Conservation (phyloP, 345 rosid species). For the Pugionium cornutum region DNA sequence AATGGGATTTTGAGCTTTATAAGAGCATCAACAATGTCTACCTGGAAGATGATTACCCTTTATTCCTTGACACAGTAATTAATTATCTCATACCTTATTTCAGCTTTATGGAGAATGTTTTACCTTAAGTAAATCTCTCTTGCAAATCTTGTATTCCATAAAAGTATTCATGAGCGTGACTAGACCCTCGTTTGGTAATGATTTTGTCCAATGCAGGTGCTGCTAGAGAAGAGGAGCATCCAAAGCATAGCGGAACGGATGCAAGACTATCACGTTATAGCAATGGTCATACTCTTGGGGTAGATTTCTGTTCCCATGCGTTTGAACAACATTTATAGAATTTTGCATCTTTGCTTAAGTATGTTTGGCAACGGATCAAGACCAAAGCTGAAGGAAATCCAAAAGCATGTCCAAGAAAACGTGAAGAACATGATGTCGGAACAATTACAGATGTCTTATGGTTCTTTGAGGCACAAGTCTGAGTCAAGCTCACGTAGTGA, state of each 20-base stretch:
- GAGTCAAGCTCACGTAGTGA: conserved; percentile 34
- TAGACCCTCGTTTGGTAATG: background rate
- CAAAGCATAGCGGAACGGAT: conserved; percentile 56
- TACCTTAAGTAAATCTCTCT: background rate
- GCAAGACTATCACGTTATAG: conserved; percentile 76
- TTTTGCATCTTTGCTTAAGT: conserved; percentile 20
- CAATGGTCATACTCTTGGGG: conserved; percentile 86
- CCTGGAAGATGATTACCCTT: conserved; percentile 54
- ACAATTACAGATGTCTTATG: conserved; percentile 55
- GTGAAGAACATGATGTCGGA: conserved; percentile 79
- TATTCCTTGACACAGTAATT: conserved; percentile 78
- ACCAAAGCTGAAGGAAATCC: conserved; percentile 68
- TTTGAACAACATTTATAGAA: too few relatives aligned
- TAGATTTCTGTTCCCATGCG: conserved; percentile 23
- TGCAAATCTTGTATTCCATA: background rate
- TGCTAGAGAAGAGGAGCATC: conserved; percentile 62
- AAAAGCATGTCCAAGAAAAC: conserved; percentile 66
- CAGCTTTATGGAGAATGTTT: background rate
- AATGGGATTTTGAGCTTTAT: conserved; percentile 83
- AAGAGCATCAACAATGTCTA: conserved; percentile 79
- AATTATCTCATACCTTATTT: conserved; percentile 6
- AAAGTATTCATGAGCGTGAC: conserved; percentile 6
- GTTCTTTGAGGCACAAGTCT: conserved; percentile 32
- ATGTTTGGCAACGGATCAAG: conserved; percentile 41
- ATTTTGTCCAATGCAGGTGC: conserved; percentile 47